Percentiles rank a stretch among this genome's conserved stretches.
Evolutionary conservation across 371 early-diverging fungal species (phyloP).

Genomic region (Fennellomyces sp.): DNA sequence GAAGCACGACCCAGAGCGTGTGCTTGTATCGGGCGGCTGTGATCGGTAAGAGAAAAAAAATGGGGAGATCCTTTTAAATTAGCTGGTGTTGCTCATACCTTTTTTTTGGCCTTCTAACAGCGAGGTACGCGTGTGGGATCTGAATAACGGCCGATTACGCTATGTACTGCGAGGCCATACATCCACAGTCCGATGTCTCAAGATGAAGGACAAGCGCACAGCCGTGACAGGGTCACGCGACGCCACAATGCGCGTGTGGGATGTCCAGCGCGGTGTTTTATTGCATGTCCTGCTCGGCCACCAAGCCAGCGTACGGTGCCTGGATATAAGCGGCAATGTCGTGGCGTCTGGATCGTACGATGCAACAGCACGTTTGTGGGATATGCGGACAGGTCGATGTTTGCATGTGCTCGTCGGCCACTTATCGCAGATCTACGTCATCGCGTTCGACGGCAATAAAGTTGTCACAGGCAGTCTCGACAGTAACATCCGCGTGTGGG

Average conservation of each 20-base stretch:
- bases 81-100: slow-evolving; percentile 20
- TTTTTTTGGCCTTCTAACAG: slow-evolving; percentile 28
- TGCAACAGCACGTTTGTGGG: slow-evolving; percentile 88
- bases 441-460: slow-evolving; percentile 71
- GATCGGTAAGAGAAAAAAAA: slow-evolving; percentile 61
- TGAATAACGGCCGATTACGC: slow-evolving; percentile 73
- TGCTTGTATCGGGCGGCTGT: slow-evolving; percentile 80
- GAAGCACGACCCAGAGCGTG: slow-evolving; percentile 62
- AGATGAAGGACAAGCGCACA: slow-evolving; percentile 66
- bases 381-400: slow-evolving; percentile 70
- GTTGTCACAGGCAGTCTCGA: slow-evolving; percentile 81
- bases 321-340: slow-evolving; percentile 77
- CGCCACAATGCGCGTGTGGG: slow-evolving; percentile 83
- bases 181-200: slow-evolving; percentile 90
- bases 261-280: slow-evolving; percentile 69
- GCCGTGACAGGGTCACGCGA: slow-evolving; percentile 93
- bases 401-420: slow-evolving; percentile 74
- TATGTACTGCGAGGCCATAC: slow-evolving; percentile 88
- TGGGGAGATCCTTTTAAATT: not conserved
- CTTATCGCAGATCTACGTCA: slow-evolving; percentile 66
- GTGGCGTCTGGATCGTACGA: slow-evolving; percentile 93
- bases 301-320: slow-evolving; percentile 81
- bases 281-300: slow-evolving; percentile 71
- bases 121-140: slow-evolving; percentile 90
- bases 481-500: slow-evolving; percentile 76